These are phyloP conservation scores for Fusarium sublunatum DNA, from an alignment of 2,329 filamentous ascomycete genomes.

Conservation along the genomic window DNA sequence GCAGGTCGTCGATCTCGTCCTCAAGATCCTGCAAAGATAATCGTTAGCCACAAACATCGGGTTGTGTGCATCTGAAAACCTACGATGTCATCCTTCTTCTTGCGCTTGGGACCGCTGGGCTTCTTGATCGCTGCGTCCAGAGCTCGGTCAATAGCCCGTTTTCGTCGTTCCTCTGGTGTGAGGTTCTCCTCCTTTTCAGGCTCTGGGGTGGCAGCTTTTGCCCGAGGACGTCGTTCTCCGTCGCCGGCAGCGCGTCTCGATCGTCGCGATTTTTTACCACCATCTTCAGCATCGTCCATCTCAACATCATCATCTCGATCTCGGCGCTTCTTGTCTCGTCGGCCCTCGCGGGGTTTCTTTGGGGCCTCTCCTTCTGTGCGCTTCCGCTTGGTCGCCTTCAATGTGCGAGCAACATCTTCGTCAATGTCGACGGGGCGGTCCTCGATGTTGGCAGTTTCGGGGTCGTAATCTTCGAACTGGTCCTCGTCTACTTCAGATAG, in stretches of 20 bases:
- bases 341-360: conserved; percentile 81
- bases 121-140: conserved; percentile 92
- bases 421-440: conserved; percentile 74
- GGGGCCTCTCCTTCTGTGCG: conserved; percentile 70
- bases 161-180: conserved; percentile 85
- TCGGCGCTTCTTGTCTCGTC: conserved; percentile 73
- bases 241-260: conserved; percentile 58
- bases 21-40: conserved; percentile 76
- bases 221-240: conserved; percentile 61
- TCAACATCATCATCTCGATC: conserved; percentile 61
- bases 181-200: conserved; percentile 81
- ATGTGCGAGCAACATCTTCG: conserved; percentile 70
- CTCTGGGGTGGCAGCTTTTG: conserved; percentile 60
- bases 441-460: conserved; percentile 70
- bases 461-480: conserved; percentile 77
- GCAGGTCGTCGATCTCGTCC: conserved; percentile 88
- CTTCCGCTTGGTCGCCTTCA: conserved; percentile 74
- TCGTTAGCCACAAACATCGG: conserved; percentile 36
- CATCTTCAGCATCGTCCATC: conserved; percentile 60
- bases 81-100: conserved; percentile 90
- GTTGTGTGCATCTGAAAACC: conserved; percentile 47
- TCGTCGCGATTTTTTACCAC: conserved; percentile 59
- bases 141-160: conserved; percentile 83
- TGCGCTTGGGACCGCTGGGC: conserved; percentile 70
- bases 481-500: conserved; percentile 77